Evolutionary conservation across 805 yeast species (phyloP).

Genomic region (Ogataea trehalophila): DNA sequence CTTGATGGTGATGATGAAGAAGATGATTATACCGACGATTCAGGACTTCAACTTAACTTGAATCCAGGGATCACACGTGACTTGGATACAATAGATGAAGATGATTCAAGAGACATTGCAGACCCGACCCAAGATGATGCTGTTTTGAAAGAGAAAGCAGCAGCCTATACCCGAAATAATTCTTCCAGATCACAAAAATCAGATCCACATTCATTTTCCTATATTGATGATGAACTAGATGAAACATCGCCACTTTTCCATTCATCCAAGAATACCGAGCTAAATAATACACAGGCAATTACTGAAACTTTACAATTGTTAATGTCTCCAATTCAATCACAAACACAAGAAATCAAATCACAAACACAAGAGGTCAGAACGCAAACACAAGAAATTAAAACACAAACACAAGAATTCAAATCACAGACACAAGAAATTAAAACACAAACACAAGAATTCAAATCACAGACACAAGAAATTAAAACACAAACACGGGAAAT

Average conservation of each 20-base stretch:
- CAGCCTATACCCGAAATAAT: too few species aligned
- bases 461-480: background rate
- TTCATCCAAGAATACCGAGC: too few species aligned
- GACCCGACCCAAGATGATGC: background rate
- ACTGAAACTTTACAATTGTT: too few species aligned
- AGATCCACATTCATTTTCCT: too few species aligned
- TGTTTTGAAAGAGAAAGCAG: background rate
- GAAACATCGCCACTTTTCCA: too few species aligned
- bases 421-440: background rate
- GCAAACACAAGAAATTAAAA: background rate
- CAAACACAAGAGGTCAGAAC: background rate
- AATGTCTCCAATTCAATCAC: too few species aligned
- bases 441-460: too few species aligned
- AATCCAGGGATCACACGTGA: conserved; percentile 7
- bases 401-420: background rate
- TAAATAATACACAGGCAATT: too few species aligned
- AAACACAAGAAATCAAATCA: background rate
- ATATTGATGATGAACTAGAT: too few species aligned
- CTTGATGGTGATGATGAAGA: conserved; percentile 16
- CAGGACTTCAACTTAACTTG: conserved; percentile 21
- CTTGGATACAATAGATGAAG: background rate
- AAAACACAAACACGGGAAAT: background rate
- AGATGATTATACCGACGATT: conserved; percentile 15
- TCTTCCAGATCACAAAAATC: too few species aligned
- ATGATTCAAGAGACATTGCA: background rate